Evolutionary conservation across 192 early-diverging fungal genomes (phyloP), one percentile per base, ranked within the genome.

Genomic region (Cladochytrium replicatum): DNA sequence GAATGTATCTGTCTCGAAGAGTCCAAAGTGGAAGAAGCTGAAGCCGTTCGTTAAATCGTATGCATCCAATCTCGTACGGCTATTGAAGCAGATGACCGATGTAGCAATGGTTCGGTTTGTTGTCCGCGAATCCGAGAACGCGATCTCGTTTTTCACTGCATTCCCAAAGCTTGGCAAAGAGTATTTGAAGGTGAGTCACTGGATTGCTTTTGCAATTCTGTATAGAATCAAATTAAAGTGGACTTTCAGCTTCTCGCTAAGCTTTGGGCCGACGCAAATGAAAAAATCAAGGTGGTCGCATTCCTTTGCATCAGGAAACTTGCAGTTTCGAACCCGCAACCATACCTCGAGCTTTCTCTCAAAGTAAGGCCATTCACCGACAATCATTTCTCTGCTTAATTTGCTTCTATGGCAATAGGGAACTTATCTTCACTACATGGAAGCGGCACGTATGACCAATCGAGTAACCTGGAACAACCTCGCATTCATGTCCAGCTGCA

Each of bases 401-500:
- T 24, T 15, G 3, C 11, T 30, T 49, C 34, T 6, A 3, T 43
- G 39, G 6, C 34, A n/a, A n/a, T n/a, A 46, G 50, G 81, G 82
- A 3, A 69, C 86, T 2, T 93, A 93, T 48, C 64, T 80, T 41
- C 85, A 85, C 0, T 95, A 88, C 68, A 78, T 89, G 37, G 73
- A 80, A 41, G 68, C 70, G 47, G 82, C 82, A 48, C 83, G 82
- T 48, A 80, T 71, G 50, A 93, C 88, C 9, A 88, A 74, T 29
- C 44, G 83, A 13, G 79, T 86, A 56, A 90, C 88, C 5, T 73
- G 92, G 60, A 78, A 85, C 4, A 68, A 74, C 29, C 85, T 96
- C 66, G 79, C 85, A 58, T 81, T 97, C 55, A 93, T 97, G 91
- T 70, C 78, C 50, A 89, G 89, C 70, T 92, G 85, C 62, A 85